These are phyloP conservation scores for Microbotryum violaceum DNA, from an alignment of 1,284 basidiomycete genomes.

Conservation along the genomic window DNA sequence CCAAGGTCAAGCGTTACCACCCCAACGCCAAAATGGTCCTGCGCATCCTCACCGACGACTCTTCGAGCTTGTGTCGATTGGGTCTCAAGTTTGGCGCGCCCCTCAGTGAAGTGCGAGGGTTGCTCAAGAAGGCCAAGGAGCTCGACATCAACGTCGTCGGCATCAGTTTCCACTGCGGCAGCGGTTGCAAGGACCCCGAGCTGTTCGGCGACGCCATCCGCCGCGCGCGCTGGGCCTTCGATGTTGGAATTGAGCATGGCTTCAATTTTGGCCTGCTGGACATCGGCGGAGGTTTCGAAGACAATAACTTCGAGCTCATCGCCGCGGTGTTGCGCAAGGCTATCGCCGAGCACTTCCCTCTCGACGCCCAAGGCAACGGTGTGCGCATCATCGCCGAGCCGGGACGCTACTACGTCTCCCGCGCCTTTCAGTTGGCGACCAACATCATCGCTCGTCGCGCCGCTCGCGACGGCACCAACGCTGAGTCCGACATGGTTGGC, in stretches of 20 bases:
- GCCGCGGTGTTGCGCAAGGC: constrained; percentile 64
- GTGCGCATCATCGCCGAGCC: constrained; percentile 93
- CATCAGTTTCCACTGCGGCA: constrained; percentile 96
- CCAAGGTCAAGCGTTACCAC: constrained; percentile 81
- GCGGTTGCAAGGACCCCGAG: constrained; percentile 86
- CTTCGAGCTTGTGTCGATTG: constrained; percentile 84
- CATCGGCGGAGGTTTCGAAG: constrained; percentile 93
- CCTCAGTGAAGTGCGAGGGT: constrained; percentile 66
- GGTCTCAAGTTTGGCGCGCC: constrained; percentile 97
- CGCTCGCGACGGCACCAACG: constrained; percentile 34
- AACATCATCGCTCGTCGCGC: constrained; percentile 86
- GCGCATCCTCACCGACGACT: constrained; percentile 94
- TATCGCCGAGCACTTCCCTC: constrained; percentile 78
- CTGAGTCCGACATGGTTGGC: constrained; percentile 24
- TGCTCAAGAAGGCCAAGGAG: constrained; percentile 71
- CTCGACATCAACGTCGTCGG: constrained; percentile 82
- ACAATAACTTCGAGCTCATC: constrained; percentile 74
- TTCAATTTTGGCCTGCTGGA: constrained; percentile 75
- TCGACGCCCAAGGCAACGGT: constrained; percentile 48
- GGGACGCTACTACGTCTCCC: constrained; percentile 86
- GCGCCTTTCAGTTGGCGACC: constrained; percentile 84
- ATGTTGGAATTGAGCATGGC: constrained; percentile 71
- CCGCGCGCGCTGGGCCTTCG: constrained; percentile 75
- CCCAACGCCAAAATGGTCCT: constrained; percentile 80
- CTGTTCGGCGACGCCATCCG: constrained; percentile 84